Conservation (phyloP, 164 flowering plant genomes). For the Aristolochia fimbriata region DNA sequence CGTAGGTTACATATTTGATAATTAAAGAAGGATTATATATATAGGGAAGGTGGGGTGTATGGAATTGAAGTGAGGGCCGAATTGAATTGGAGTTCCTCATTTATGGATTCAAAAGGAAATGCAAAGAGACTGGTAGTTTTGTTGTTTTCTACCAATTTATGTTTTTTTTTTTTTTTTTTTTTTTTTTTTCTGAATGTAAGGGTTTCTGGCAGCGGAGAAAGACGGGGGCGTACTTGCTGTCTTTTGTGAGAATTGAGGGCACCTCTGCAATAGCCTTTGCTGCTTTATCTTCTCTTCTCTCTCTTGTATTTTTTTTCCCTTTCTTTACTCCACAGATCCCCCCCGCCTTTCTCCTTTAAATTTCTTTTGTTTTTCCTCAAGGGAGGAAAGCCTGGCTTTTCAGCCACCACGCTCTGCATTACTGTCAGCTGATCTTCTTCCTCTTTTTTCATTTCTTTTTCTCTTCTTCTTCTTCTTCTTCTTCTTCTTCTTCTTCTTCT, state of each 20-base stretch:
- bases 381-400: slow-evolving; percentile 18
- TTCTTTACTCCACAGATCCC: slow-evolving; percentile 3
- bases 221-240: slow-evolving; percentile 5
- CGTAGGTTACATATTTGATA: too few relatives aligned
- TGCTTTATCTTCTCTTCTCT: not conserved
- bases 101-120: not conserved
- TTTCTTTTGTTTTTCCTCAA: slow-evolving; percentile 7
- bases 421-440: too few relatives aligned
- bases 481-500: too few relatives aligned
- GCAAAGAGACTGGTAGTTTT: not conserved
- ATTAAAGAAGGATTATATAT: too few relatives aligned
- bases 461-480: too few relatives aligned
- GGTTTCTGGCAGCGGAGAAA: not conserved
- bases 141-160: too few relatives aligned
- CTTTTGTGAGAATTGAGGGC: slow-evolving; percentile 10
- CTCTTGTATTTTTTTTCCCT: not conserved
- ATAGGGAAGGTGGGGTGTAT: not conserved
- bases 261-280: not conserved
- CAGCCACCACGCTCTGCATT: slow-evolving; percentile 14
- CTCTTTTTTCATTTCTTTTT: too few relatives aligned
- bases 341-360: not conserved
- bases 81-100: not conserved
- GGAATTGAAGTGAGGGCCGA: not conserved
- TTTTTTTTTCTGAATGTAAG: not conserved
- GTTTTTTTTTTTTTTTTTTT: too few relatives aligned